Evolutionary conservation across 2,329 filamentous ascomycete species (phyloP), one percentile per base, ranked within the genome.

Genomic region (Lachnellula occidentalis): DNA sequence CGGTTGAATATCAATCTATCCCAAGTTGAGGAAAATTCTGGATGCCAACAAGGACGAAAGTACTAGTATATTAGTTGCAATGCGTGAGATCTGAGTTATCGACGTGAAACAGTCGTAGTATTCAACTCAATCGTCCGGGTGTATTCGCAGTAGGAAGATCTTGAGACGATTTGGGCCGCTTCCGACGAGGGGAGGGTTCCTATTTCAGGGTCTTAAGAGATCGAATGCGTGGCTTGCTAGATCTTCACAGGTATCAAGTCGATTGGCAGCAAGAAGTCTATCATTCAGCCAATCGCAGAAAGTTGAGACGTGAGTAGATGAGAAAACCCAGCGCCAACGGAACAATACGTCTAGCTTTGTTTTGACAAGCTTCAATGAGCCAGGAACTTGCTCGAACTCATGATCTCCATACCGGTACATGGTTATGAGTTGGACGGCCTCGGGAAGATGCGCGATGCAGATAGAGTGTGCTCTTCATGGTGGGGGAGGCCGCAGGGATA

Each of bases 161-260:
- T 67, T 67, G 64, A 67, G 62, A 66, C 64, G 61, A 64, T 56
- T 53, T 31, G 51, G 55, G 57, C 52, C 52, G 58, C 59, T 61
- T 62, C 61, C 57, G 60, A 61, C 56, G 64, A 63, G 60, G 58
- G 64, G 62, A 61, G 61, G 64, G 64, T 64, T 66, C 58, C 59
- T 64, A 68, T 66, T 67, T 68, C 65, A 65, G 68, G 66, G 66
- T 66, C 68, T 41, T 67, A 64, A 68, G 64, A 68, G 71, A 66
- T 70, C 68, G 69, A 66, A 66, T 71, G 69, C 66, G 71, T 74
- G 69, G 69, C 69, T 73, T 67, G 69, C 66, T 74, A 69, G 69
- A 66, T 69, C 65, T 64, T 63, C 58, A 63, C 63, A 70, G 64
- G 64, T 69, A 69, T 71, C 61, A 69, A 73, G 69, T 72, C 76